phyloP scores from a whole-genome alignment of 495 filamentous ascomycete genomes.

The Neurospora sp. region DNA sequence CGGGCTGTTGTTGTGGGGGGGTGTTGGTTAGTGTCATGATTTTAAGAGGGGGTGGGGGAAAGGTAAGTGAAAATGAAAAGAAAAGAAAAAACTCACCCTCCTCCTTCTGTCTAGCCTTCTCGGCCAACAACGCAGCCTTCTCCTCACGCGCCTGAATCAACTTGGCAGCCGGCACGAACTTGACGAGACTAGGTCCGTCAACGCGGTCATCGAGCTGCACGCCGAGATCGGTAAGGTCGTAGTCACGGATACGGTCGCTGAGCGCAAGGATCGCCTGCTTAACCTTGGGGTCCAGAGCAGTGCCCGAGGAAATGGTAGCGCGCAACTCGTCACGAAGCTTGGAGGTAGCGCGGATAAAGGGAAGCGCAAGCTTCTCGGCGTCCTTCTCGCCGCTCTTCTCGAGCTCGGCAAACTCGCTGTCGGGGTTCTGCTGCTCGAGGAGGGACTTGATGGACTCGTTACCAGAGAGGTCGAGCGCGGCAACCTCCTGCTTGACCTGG shows the following conservation, averaged over 20 bases:
- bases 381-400: conserved; percentile 30
- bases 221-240: conserved; percentile 65
- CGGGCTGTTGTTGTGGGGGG: conserved; percentile 13
- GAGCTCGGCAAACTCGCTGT: conserved; percentile 29
- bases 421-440: conserved; percentile 28
- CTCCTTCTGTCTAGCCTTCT: conserved; percentile 48
- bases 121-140: conserved; percentile 47
- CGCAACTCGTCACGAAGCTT: conserved; percentile 59
- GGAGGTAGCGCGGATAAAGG: conserved; percentile 55
- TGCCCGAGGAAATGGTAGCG: conserved; percentile 38
- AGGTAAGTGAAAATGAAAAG: neutral
- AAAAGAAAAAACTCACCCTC: conserved; percentile 37
- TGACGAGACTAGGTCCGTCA: conserved; percentile 63
- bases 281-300: conserved; percentile 36
- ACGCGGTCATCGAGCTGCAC: conserved; percentile 80
- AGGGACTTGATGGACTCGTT: conserved; percentile 15
- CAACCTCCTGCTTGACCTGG: conserved; percentile 28
- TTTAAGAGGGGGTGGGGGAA: conserved; percentile 15
- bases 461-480: conserved; percentile 24
- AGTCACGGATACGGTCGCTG: conserved; percentile 71
- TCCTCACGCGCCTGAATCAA: conserved; percentile 64
- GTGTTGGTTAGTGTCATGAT: conserved; percentile 5
- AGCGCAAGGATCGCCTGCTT: conserved; percentile 56
- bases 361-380: conserved; percentile 44
- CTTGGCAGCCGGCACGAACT: conserved; percentile 62